Conservation (phyloP, 2,329 filamentous ascomycete genomes). For the Verticillium longisporum region DNA sequence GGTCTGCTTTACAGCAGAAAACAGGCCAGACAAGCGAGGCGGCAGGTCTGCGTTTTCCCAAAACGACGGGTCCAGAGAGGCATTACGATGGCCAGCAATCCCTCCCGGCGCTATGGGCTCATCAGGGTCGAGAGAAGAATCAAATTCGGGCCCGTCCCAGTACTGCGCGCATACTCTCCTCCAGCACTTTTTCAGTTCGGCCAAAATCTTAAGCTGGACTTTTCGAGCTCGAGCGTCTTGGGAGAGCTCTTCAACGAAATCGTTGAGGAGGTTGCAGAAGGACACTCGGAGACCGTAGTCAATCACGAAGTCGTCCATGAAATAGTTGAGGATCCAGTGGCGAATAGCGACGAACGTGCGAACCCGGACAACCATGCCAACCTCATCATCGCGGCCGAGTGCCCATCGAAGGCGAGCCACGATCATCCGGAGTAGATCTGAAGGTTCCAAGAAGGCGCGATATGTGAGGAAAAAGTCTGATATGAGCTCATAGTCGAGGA, state of each 20-base stretch:
- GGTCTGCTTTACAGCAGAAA: constrained; percentile 20
- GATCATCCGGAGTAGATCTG: constrained; percentile 74
- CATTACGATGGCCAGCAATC: constrained; percentile 54
- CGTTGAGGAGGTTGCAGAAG: constrained; percentile 79
- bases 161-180: constrained; percentile 81
- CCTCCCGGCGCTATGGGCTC: constrained; percentile 70
- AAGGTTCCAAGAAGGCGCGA: constrained; percentile 73
- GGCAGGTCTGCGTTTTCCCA: constrained; percentile 41
- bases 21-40: constrained; percentile 35
- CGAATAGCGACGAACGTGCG: constrained; percentile 90
- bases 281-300: constrained; percentile 65
- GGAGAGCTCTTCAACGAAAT: constrained; percentile 49
- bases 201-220: constrained; percentile 73
- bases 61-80: constrained; percentile 45
- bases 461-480: constrained; percentile 98
- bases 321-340: constrained; percentile 98
- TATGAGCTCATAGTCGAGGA: constrained; percentile 92
- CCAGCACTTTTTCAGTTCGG: constrained; percentile 97
- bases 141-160: constrained; percentile 71
- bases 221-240: constrained; percentile 36
- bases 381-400: constrained; percentile 69
- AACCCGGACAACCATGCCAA: constrained; percentile 89
- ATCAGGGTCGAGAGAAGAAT: constrained; percentile 53
- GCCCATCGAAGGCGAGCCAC: constrained; percentile 85
- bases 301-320: constrained; percentile 84